Conservation (phyloP, 2,329 filamentous ascomycete species). For the Fusarium nematophilum region DNA sequence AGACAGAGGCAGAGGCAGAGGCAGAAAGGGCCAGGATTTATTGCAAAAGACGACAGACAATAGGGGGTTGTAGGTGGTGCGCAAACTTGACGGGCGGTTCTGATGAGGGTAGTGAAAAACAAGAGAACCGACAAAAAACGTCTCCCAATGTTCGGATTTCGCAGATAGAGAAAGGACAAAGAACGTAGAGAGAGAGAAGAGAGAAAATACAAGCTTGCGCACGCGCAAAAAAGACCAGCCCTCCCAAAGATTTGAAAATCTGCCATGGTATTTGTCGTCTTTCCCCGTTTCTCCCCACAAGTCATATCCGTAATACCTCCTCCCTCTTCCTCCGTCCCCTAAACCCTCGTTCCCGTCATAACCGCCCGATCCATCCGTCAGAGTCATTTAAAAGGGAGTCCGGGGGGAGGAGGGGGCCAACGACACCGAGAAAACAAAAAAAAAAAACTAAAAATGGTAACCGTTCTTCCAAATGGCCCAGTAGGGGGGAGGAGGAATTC, state of each 20-base stretch:
- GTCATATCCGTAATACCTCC: slow-evolving; percentile 26
- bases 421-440: slow-evolving; percentile 24
- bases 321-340: slow-evolving; percentile 1
- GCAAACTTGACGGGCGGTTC: neutral
- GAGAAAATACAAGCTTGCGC: slow-evolving; percentile 40
- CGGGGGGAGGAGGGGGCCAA: too few species aligned
- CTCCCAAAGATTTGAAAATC: slow-evolving; percentile 27
- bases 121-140: slow-evolving; percentile 23
- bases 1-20: slow-evolving; percentile 5
- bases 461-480: slow-evolving; percentile 36
- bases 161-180: slow-evolving; percentile 4
- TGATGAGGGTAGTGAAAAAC: slow-evolving; percentile 5
- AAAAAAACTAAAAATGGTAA: slow-evolving; percentile 1
- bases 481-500: slow-evolving; percentile 18
- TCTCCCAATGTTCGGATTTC: slow-evolving; percentile 12
- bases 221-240: slow-evolving; percentile 33
- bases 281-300: slow-evolving; percentile 9
- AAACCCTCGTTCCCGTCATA: slow-evolving; percentile 17
- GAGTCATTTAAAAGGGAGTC: slow-evolving; percentile 12
- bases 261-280: slow-evolving; percentile 29
- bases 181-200: slow-evolving; percentile 18
- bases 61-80: too few species aligned
- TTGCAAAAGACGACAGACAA: too few species aligned
- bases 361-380: slow-evolving; percentile 13
- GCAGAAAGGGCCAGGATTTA: too few species aligned